Conservation (phyloP, 352 stramenopile genomes). For the Globisporangium viniferum region DNA sequence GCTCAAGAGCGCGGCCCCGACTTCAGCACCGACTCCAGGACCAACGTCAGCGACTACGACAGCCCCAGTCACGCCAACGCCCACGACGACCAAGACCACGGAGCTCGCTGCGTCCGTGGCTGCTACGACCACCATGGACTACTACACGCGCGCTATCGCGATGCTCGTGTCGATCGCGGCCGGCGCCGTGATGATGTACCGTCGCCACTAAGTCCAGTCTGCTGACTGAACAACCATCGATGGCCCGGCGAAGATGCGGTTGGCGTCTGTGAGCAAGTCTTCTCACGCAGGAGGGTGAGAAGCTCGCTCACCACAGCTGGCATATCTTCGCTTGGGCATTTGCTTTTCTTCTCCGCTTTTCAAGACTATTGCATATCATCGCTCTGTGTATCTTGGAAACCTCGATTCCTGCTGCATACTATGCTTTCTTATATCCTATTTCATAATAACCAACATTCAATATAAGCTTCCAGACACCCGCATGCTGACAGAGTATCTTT, state of each 20-base stretch:
- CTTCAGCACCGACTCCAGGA: no score
- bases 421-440: neutral
- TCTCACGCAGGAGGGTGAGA: no score
- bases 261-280: neutral
- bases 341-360: neutral
- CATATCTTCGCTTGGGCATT: neutral
- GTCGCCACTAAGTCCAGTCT: conserved; percentile 5
- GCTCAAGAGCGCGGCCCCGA: neutral
- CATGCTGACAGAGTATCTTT: neutral
- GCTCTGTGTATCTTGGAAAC: neutral
- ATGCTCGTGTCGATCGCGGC: conserved; percentile 11
- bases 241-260: neutral
- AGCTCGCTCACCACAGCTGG: no score
- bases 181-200: conserved; percentile 3
- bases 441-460: neutral
- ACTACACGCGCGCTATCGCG: conserved; percentile 12
- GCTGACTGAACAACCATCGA: neutral
- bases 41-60: neutral
- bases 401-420: neutral
- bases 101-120: neutral
- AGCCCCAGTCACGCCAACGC: neutral
- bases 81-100: neutral
- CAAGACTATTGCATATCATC: neutral
- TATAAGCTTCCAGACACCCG: neutral
- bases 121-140: neutral